Evolutionary conservation across 2,329 filamentous ascomycete species (phyloP).

Genomic region (Thermothelomyces thermophilus): DNA sequence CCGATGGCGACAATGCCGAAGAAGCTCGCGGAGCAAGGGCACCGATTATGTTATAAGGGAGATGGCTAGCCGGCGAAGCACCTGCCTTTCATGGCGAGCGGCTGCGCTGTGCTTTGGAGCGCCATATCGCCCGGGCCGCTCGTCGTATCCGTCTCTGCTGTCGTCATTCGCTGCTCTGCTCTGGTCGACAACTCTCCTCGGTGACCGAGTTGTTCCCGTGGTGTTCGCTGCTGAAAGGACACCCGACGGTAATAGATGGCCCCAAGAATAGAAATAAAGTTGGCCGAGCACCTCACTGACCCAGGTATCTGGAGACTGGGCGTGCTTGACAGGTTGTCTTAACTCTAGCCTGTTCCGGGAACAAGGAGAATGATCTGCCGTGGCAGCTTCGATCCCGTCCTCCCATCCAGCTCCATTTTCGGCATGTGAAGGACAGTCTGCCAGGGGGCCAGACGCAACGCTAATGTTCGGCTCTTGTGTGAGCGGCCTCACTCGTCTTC

Average conservation of each 20-base stretch:
- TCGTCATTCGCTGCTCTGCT: neutral
- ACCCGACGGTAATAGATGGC: neutral
- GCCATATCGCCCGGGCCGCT: neutral
- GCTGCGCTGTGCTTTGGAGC: neutral
- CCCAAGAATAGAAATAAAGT: slow-evolving; percentile 25
- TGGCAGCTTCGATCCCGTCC: slow-evolving; percentile 6
- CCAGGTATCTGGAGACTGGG: slow-evolving; percentile 22
- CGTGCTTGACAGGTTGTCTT: slow-evolving; percentile 1
- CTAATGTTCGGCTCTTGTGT: neutral
- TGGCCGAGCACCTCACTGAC: slow-evolving; percentile 12
- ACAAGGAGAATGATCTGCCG: slow-evolving; percentile 18
- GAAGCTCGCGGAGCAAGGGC: slow-evolving; percentile 6
- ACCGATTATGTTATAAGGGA: neutral
- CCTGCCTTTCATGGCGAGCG: neutral
- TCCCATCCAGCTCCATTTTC: neutral
- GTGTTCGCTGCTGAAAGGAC: slow-evolving; percentile 3
- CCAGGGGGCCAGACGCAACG: slow-evolving; percentile 6
- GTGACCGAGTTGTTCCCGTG: neutral
- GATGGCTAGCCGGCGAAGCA: neutral
- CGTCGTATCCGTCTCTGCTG: neutral
- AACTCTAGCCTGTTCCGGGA: slow-evolving; percentile 15
- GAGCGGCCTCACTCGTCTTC: neutral
- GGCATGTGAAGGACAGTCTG: slow-evolving; percentile 11
- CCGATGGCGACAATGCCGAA: slow-evolving; percentile 12
- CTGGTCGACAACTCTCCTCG: slow-evolving; percentile 4